A percentile compares a stretch with the other conserved stretches of the same genome.
These are phyloP conservation scores for Trypanosoma avium DNA, from an alignment of 208 protist genomes.

Conservation along the genomic window DNA sequence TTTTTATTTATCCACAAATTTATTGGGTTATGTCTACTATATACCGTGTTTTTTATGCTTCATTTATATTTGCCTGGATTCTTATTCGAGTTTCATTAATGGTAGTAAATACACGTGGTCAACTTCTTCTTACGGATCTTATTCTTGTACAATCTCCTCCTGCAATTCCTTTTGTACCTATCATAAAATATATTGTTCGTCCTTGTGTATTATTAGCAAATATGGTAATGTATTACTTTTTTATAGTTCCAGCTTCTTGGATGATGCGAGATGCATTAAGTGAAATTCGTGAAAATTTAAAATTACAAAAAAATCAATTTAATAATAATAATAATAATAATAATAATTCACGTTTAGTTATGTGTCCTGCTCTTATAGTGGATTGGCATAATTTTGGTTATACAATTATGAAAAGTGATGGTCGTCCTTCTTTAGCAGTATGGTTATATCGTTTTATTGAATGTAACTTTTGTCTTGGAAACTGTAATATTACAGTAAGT, in stretches of 20 bases:
- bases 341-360: not conserved
- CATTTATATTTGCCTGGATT: conserved; percentile 43
- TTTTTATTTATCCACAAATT: conserved; percentile 46
- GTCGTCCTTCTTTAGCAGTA: conserved; percentile 48
- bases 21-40: conserved; percentile 62
- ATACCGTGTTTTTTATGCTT: conserved; percentile 47
- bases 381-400: conserved; percentile 94
- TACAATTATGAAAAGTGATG: conserved; percentile 70
- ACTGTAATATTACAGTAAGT: conserved; percentile 84
- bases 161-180: conserved; percentile 72
- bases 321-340: not conserved
- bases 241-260: conserved; percentile 72
- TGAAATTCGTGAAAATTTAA: conserved; percentile 50
- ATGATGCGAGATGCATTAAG: conserved; percentile 53
- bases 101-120: conserved; percentile 69
- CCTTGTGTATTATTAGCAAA: conserved; percentile 60
- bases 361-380: conserved; percentile 67
- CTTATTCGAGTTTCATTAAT: conserved; percentile 50
- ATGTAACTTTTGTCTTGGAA: conserved; percentile 51
- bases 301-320: conserved; percentile 11
- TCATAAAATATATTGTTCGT: conserved; percentile 71
- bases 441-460: conserved; percentile 74
- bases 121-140: conserved; percentile 64
- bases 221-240: conserved; percentile 63
- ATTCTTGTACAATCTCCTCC: conserved; percentile 84